Conservation (phyloP, 2,329 filamentous ascomycete genomes). For the Scolecobasidium constrictum region DNA sequence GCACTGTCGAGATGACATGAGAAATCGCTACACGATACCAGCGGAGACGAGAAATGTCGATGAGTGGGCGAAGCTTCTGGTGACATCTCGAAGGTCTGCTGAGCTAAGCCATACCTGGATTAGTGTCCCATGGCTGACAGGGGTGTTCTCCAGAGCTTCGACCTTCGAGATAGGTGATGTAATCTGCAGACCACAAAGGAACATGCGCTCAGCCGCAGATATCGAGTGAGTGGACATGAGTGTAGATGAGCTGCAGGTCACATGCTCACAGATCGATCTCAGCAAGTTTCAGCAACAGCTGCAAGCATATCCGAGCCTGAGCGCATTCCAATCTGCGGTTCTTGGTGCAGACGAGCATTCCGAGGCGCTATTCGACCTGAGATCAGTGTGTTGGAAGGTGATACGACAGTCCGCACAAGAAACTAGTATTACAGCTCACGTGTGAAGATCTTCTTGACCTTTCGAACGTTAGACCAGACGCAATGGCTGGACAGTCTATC, state of each 20-base stretch:
- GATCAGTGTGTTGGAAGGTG: slow-evolving; percentile 90
- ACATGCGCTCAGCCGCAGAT: not conserved
- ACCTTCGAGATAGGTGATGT: not conserved
- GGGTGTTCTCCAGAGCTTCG: too few species aligned
- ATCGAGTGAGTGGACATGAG: not conserved
- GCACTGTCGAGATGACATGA: too few species aligned
- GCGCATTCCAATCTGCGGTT: slow-evolving; percentile 4
- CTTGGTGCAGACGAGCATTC: slow-evolving; percentile 3
- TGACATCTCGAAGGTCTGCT: too few species aligned
- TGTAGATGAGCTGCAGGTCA: not conserved
- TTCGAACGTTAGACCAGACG: slow-evolving; percentile 48
- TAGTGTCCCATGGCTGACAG: too few species aligned
- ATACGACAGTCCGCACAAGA: slow-evolving; percentile 4
- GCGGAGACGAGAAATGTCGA: not conserved
- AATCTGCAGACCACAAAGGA: not conserved
- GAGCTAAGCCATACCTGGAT: too few species aligned
- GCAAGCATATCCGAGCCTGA: slow-evolving; percentile 2
- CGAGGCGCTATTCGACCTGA: slow-evolving; percentile 41
- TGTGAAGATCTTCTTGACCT: slow-evolving; percentile 66
- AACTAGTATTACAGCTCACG: not conserved
- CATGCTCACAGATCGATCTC: too few species aligned
- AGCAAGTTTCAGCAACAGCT: slow-evolving; percentile 1
- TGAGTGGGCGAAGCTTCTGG: not conserved
- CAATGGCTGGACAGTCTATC: slow-evolving; percentile 59
- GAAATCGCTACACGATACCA: not conserved